Base-by-base conservation (phyloP, 1,284 basidiomycete species). In the Heterobasidion annosum region DNA sequence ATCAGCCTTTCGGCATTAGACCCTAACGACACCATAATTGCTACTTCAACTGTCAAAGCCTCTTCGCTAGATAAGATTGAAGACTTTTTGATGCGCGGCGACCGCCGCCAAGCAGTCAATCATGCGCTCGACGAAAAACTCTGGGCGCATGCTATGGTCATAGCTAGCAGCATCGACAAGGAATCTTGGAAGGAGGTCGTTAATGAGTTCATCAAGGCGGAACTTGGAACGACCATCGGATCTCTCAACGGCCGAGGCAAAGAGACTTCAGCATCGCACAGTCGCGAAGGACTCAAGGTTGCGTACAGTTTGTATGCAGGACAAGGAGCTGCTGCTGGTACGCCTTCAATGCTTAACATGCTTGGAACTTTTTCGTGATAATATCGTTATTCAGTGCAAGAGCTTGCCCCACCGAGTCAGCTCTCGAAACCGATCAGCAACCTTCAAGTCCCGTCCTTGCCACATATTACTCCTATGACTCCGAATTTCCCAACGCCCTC, bases 71-170 rank as follows among this genome's bases (percentile, higher is more conserved):
- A 86, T 62, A 84, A 84, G 63, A 86, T 98, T 54, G 85, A 93
- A 58, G 78, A 80, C 34, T 79, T 91, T 54, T 76, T 98, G 10
- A 70, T 93, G 8, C 78, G 82, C 48, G 97, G 97, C 13, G 85
- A 98, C 61, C 87, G 91, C 55, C 81, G 83, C 32, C 83, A 88
- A 59, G 97, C 97, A 0, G 93, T 93, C 63, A 84, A 87, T 56
- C 93, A 86, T 65, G 96, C 97, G 3, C 76, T 93, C 33, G 85
- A 93, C 57, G 82, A 94, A 66, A 87, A 82, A 62, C 72, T 99
- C 34, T 99, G 95, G 94, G 85, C 93, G 1, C 97, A 99, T 68
- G 97, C 97, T 0, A 84, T 99, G 79, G 74, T 98, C 49, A 95
- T 99, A 58, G 86, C 97, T 8, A 95, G 91, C 64, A 89, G 91